phyloP scores from a whole-genome alignment of 768 basidiomycete genomes.

The Phylloporus arenicola region DNA sequence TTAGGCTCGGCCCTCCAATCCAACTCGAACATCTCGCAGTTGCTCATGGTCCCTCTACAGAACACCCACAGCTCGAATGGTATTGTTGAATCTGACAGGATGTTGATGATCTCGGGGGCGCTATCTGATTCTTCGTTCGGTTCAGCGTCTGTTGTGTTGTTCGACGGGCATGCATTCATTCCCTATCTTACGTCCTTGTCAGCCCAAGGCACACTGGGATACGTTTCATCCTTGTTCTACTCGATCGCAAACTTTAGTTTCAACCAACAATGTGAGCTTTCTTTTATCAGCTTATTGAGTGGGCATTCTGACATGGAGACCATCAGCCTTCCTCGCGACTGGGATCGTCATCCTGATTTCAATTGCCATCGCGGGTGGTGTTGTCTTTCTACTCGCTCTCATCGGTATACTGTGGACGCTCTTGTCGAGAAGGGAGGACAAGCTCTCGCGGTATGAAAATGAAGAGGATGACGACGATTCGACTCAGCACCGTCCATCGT shows the following conservation, averaged over 20 bases:
- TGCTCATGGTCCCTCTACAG: slow-evolving; percentile 86
- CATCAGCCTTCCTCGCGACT: slow-evolving; percentile 75
- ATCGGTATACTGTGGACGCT: slow-evolving; percentile 86
- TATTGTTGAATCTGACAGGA: slow-evolving; percentile 76
- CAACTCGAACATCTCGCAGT: slow-evolving; percentile 67
- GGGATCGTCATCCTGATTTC: slow-evolving; percentile 96
- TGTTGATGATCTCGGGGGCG: slow-evolving; percentile 84
- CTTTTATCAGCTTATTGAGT: background rate
- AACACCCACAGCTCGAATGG: slow-evolving; percentile 65
- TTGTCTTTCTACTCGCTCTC: slow-evolving; percentile 82
- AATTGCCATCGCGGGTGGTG: slow-evolving; percentile 92
- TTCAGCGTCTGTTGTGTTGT: slow-evolving; percentile 79
- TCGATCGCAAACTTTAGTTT: slow-evolving; percentile 79
- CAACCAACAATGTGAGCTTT: slow-evolving; percentile 54
- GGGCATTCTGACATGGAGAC: background rate
- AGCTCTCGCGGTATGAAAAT: slow-evolving; percentile 55
- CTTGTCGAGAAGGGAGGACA: slow-evolving; percentile 78
- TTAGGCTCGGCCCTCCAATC: slow-evolving; percentile 52
- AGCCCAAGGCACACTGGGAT: slow-evolving; percentile 60
- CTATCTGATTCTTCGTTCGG: slow-evolving; percentile 67
- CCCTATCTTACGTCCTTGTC: slow-evolving; percentile 77
- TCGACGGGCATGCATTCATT: slow-evolving; percentile 74
- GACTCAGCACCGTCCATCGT: slow-evolving; percentile 75
- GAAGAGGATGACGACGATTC: slow-evolving; percentile 76
- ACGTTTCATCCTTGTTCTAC: slow-evolving; percentile 74